phyloP scores from a whole-genome alignment of 352 stramenopile genomes.

The Phytophthora uliginosa region DNA sequence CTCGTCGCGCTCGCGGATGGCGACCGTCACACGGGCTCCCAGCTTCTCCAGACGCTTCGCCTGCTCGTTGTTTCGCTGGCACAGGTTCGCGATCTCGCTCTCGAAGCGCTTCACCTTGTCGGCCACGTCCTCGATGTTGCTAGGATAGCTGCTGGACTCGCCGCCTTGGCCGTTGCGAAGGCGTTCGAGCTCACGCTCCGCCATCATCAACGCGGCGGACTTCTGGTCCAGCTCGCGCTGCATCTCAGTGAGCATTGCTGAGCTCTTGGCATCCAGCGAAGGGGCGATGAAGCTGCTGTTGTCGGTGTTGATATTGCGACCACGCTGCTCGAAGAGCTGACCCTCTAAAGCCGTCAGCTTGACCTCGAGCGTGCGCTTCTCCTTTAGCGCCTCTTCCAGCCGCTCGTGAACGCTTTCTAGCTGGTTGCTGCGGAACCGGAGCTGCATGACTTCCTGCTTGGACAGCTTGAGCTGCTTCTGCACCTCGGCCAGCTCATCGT shows the following conservation, averaged over 20 bases:
- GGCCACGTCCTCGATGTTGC: constrained; percentile 42
- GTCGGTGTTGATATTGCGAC: constrained; percentile 65
- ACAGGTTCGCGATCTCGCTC: constrained; percentile 51
- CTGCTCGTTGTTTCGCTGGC: constrained; percentile 73
- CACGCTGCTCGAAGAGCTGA: constrained; percentile 83
- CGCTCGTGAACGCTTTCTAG: constrained; percentile 75
- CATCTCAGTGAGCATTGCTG: constrained; percentile 55
- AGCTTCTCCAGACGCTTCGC: constrained; percentile 58
- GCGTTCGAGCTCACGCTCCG: constrained; percentile 60
- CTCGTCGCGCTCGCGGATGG: constrained; percentile 62
- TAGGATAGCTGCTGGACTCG: neutral
- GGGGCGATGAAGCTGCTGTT: constrained; percentile 48
- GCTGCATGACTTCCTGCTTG: constrained; percentile 86
- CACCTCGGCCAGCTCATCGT: constrained; percentile 63
- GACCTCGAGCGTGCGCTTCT: constrained; percentile 81
- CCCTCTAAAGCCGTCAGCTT: constrained; percentile 85
- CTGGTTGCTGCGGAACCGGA: constrained; percentile 86
- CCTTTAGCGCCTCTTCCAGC: constrained; percentile 78
- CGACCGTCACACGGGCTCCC: constrained; percentile 51
- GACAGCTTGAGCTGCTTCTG: constrained; percentile 83
- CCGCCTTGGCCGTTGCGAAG: constrained; percentile 30
- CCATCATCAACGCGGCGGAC: constrained; percentile 55
- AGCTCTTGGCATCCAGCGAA: constrained; percentile 45
- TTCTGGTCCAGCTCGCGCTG: constrained; percentile 72
- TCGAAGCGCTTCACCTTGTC: constrained; percentile 67